Evolutionary conservation across 495 filamentous ascomycete species (phyloP), one percentile per base, ranked within the genome.

Genomic region (Jackrogersella minutella): DNA sequence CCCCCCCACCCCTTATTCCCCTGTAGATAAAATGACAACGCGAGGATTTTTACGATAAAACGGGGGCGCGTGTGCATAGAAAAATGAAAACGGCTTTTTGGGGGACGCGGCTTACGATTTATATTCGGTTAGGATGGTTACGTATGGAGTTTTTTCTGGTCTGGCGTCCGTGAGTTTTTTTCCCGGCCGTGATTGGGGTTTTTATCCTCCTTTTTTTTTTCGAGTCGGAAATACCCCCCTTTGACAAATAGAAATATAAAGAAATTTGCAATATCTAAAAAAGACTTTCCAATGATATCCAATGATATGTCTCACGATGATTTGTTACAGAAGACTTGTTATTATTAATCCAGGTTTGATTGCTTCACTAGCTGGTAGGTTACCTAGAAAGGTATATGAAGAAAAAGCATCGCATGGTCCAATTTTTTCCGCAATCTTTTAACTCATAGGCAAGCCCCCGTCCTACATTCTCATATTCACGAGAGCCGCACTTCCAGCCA

Each of bases 211-310:
- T 19, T 21, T 17, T 31, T 19, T 14, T 21, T 52, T 52, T 34
- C 33, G 60, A 51, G 66, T 59, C 49, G 66, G 66, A 69, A 69
- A 69, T 69, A 69, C 66, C 60, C 60, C 66, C 61, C 60, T 68
- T 66, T 46, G 44, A 26, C 14, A 44, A n/a, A 58, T 58, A 62
- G 44, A 62, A 47, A 58, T 66, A 56, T 24, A 33, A 33, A 41
- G 36, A 16, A 47, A 31, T n/a, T n/a, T n/a, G n/a, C n/a, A n/a
- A n/a, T n/a, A 46, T 34, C 31, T 11, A 21, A 21, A n/a, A 47
- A 47, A 10, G 2, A 37, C 43, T 24, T 47, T 26, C 13, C n/a
- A 11, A 22, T 24, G 5, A 24, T 13, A 24, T 46, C 0, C 22
- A 47, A 14, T 0, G 24, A 21, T 43, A 3, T 30, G 2, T n/a